Percentiles rank a stretch among this genome's conserved stretches.
Evolutionary conservation across 2,329 filamentous ascomycete genomes (phyloP).

Genomic region (Plenodomus tracheiphilus): DNA sequence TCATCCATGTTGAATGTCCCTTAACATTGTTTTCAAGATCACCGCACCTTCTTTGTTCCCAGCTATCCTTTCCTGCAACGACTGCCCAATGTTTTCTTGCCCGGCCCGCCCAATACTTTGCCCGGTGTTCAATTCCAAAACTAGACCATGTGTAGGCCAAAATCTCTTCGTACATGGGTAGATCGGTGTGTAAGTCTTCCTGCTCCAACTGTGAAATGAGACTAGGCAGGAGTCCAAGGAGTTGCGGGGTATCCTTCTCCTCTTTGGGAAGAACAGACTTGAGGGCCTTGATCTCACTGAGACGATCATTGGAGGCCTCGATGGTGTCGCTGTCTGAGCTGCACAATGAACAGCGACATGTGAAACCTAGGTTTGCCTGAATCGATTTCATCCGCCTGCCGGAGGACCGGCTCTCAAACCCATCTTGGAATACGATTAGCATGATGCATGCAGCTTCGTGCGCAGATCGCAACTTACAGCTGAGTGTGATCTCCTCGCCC

Average conservation of each 20-base stretch:
- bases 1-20: conserved; percentile 31
- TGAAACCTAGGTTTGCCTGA: conserved; percentile 32
- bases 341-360: conserved; percentile 36
- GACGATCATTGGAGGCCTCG: conserved; percentile 27
- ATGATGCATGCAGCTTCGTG: background rate
- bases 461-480: conserved; percentile 21
- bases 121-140: conserved; percentile 26
- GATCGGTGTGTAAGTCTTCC: conserved; percentile 29
- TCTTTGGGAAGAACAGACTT: conserved; percentile 28
- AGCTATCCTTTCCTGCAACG: conserved; percentile 30
- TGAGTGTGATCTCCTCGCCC: conserved; percentile 35
- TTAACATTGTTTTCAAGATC: conserved; percentile 27
- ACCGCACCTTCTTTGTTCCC: conserved; percentile 25
- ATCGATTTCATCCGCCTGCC: conserved; percentile 21
- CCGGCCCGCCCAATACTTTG: conserved; percentile 33
- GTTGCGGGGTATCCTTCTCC: conserved; percentile 18
- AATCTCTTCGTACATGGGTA: conserved; percentile 36
- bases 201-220: conserved; percentile 31
- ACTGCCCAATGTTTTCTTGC: conserved; percentile 31
- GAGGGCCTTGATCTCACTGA: conserved; percentile 30
- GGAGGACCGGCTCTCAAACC: conserved; percentile 24
- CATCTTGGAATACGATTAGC: conserved; percentile 18
- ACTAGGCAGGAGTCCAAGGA: conserved; percentile 26
- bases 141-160: conserved; percentile 37
- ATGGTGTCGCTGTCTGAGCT: conserved; percentile 14